Base-by-base conservation (phyloP, 2,329 filamentous ascomycete species). In the Setomelanomma holmii region DNA sequence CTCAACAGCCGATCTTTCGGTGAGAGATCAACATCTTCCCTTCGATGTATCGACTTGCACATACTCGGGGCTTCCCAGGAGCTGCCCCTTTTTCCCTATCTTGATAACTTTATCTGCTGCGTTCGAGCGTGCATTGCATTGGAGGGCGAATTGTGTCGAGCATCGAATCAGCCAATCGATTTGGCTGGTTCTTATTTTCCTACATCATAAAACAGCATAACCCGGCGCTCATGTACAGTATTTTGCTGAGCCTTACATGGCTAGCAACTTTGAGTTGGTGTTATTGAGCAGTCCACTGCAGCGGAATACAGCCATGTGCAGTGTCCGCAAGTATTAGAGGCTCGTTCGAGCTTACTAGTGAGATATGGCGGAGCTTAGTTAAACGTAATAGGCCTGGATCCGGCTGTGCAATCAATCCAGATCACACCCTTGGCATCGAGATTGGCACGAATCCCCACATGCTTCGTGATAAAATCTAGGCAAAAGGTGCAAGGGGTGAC, bases 91-190 rank as follows among this genome's bases (percentile, higher is more conserved):
- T 42, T 58, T 44, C 55, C 19, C 38, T 53, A 45, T 21, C 45
- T 27, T 42, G 39, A 39, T 53, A 35, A 47, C 49, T 43, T 54
- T 68, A 60, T 63, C 59, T 63, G 43, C 49, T 72, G 69, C 69
- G 67, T 72, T 72, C 42, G 50, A 73, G 70, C 70, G 70, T 67
- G 69, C 70, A 73, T 72, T 68, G 63, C 55, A 71, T 69, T 62
- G 61, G 65, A 56, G 40, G 55, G 63, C 40, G 16, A 36, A 63
- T 61, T 61, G 40, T 46, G 44, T 60, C 40, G 27, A 35, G 53
- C 44, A 54, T 52, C 23, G 63, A 38, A 51, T 42, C 51, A 50
- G 56, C 49, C 47, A 56, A 58, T 51, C 48, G 55, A 54, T 40
- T 45, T 41, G 54, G 42, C 51, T 43, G 45, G 27, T 34, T 49